Percentiles rank a stretch among this genome's conserved stretches.
phyloP scores from a whole-genome alignment of 331 rosid genomes.

The Telfairia occidentalis region DNA sequence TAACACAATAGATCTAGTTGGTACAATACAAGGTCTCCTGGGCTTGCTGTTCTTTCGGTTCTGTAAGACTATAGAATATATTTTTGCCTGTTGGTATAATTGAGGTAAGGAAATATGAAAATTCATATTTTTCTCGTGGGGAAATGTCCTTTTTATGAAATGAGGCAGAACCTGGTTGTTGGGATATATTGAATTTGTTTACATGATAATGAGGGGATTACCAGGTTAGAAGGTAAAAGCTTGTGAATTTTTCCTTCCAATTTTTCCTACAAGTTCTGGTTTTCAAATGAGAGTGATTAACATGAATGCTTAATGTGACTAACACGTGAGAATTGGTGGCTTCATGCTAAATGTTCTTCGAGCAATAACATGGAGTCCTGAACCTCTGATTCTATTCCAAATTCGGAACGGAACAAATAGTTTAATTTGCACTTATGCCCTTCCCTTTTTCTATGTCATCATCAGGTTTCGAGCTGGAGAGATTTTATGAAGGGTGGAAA shows the following conservation, averaged over 20 bases:
- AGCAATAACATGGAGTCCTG: background rate
- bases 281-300: background rate
- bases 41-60: conserved; percentile 4
- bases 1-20: background rate
- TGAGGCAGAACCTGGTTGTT: background rate
- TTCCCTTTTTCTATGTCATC: background rate
- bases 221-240: background rate
- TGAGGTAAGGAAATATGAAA: background rate
- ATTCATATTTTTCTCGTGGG: background rate
- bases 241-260: background rate
- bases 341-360: background rate
- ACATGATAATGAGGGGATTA: background rate
- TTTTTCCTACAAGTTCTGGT: background rate
- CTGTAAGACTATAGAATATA: background rate
- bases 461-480: conserved; percentile 98
- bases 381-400: background rate
- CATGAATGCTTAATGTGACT: background rate
- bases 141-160: background rate
- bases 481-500: conserved; percentile 96
- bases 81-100: background rate
- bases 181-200: background rate
- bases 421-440: background rate
- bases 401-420: background rate
- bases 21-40: background rate
- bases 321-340: background rate